Percentiles rank a stretch among this genome's conserved stretches.
These are phyloP conservation scores for Phytomonas sp. DNA, from an alignment of 208 protist genomes.

Conservation along the genomic window DNA sequence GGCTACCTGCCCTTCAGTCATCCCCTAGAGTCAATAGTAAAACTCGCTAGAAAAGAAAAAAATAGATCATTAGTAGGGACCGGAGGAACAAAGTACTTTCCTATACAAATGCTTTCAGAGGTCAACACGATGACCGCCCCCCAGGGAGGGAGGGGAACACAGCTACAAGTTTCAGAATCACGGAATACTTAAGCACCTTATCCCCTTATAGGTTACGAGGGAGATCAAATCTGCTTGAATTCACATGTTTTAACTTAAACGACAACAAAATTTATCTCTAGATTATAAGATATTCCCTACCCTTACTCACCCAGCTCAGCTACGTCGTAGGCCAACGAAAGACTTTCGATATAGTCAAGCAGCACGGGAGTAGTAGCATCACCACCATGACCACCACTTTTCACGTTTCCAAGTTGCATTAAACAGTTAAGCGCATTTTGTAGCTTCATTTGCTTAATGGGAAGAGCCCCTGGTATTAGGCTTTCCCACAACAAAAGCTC, in stretches of 20 bases:
- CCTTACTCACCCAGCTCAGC: slow-evolving; percentile 3
- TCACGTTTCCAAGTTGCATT: slow-evolving; percentile 9
- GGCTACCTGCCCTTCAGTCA: background rate
- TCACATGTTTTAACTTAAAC: background rate
- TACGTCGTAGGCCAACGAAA: slow-evolving; percentile 52
- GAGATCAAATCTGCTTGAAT: background rate
- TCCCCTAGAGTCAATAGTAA: background rate
- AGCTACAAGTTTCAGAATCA: background rate
- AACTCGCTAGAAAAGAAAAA: background rate
- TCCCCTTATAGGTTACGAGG: background rate
- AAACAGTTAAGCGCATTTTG: slow-evolving; percentile 49
- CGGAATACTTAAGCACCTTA: background rate
- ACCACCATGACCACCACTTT: background rate
- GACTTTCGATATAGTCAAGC: slow-evolving; percentile 29
- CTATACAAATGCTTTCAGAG: background rate
- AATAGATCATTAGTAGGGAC: background rate
- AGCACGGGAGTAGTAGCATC: slow-evolving; percentile 15
- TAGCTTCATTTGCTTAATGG: slow-evolving; percentile 80
- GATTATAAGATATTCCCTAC: background rate
- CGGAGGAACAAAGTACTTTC: background rate
- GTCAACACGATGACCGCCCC: background rate
- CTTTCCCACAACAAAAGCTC: slow-evolving; percentile 82
- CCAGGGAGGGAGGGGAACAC: background rate
- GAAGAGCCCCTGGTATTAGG: slow-evolving; percentile 65
- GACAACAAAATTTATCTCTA: background rate